Conservation (phyloP, 805 yeast species). For the Metschnikowia drakensbergensis region DNA sequence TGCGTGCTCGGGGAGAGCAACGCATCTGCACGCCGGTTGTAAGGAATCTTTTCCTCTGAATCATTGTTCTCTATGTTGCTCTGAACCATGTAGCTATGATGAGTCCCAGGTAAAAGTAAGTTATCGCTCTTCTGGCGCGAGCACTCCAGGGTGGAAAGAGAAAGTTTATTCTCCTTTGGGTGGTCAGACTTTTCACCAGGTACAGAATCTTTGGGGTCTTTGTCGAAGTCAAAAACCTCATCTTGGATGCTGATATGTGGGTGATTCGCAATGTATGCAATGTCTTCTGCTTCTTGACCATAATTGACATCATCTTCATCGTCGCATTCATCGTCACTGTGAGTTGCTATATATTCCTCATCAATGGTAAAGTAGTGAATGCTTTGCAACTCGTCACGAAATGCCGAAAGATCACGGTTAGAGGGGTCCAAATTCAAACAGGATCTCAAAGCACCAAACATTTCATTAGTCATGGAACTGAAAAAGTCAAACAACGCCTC, state of each 20-base stretch:
- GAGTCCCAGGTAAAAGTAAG: neutral
- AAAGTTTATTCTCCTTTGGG: neutral
- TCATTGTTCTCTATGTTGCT: neutral
- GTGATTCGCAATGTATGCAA: slow-evolving; percentile 4
- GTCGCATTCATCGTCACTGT: slow-evolving; percentile 47
- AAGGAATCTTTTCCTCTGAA: slow-evolving; percentile 21
- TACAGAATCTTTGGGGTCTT: neutral
- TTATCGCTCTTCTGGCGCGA: neutral
- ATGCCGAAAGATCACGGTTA: slow-evolving; percentile 63
- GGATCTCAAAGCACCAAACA: slow-evolving; percentile 77
- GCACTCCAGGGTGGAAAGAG: neutral
- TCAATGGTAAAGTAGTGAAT: slow-evolving; percentile 77
- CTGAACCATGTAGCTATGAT: neutral
- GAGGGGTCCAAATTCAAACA: slow-evolving; percentile 81
- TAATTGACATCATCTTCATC: slow-evolving; percentile 21
- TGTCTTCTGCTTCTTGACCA: slow-evolving; percentile 25
- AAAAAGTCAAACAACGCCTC: slow-evolving; percentile 90
- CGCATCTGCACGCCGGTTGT: slow-evolving; percentile 43
- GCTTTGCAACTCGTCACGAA: slow-evolving; percentile 57
- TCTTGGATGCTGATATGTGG: slow-evolving; percentile 8
- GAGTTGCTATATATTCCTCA: slow-evolving; percentile 47
- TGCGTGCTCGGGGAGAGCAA: slow-evolving; percentile 35
- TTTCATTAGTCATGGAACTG: slow-evolving; percentile 81
- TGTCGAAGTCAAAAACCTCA: slow-evolving; percentile 10
- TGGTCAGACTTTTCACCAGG: neutral